Conservation (phyloP, 306 rosid species). For the Luffa aegyptiaca region DNA sequence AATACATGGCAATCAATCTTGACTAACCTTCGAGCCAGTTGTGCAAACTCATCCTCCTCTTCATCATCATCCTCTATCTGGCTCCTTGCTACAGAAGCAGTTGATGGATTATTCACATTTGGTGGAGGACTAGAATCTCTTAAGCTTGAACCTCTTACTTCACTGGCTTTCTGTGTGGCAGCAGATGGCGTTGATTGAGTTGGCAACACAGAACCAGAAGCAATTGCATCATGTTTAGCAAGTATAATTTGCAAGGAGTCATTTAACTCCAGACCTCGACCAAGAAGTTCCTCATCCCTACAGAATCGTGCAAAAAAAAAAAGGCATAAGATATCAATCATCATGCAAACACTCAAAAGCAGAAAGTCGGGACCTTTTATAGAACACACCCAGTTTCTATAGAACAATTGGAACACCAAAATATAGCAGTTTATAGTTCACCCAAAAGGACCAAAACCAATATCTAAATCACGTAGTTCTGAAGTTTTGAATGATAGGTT, state of each 20-base stretch:
- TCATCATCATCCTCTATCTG: conserved; percentile 64
- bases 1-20: background rate
- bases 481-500: background rate
- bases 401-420: background rate
- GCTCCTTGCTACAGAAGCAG: conserved; percentile 20
- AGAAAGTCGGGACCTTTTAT: background rate
- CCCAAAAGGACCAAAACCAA: background rate
- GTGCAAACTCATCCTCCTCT: conserved; percentile 91
- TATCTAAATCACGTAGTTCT: background rate
- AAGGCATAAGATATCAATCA: background rate
- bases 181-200: conserved; percentile 27
- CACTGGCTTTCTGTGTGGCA: conserved; percentile 37
- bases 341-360: background rate
- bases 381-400: background rate
- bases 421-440: background rate
- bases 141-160: conserved; percentile 30
- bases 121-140: conserved; percentile 32
- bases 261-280: conserved; percentile 79
- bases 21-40: conserved; percentile 80
- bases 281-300: conserved; percentile 95
- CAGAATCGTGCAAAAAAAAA: conserved; percentile 11
- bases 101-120: conserved; percentile 28
- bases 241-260: conserved; percentile 76
- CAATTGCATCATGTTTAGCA: conserved; percentile 83
- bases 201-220: conserved; percentile 67